phyloP scores from a whole-genome alignment of 176 grass and related monocot genomes.

The Elymus sibiricus region DNA sequence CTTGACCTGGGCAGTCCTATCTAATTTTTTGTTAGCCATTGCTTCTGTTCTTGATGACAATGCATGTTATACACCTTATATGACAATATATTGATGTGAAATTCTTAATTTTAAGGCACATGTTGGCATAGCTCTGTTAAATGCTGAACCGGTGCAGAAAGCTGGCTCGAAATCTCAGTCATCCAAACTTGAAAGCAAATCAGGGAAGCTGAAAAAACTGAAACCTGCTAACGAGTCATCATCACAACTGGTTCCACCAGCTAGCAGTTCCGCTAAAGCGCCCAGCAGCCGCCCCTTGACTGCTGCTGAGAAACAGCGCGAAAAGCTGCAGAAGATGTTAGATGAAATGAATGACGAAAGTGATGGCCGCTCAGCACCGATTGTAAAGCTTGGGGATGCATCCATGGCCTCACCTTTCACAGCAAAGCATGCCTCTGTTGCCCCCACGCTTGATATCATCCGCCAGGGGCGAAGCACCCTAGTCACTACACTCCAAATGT shows the following conservation, averaged over 20 bases:
- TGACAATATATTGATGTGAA: conserved; percentile 10
- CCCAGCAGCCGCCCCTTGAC: conserved; percentile 54
- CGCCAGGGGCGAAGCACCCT: conserved; percentile 92
- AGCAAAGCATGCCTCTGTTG: conserved; percentile 94
- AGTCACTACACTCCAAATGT: conserved; percentile 99
- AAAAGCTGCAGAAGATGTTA: conserved; percentile 90
- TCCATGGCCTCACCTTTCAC: conserved; percentile 99
- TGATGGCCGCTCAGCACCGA: conserved; percentile 62
- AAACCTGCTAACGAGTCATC: conserved; percentile 55
- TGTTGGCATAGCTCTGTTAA: conserved; percentile 90
- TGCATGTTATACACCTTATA: neutral
- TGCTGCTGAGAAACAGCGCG: conserved; percentile 74
- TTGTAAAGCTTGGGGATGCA: conserved; percentile 97
- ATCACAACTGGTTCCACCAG: conserved; percentile 30
- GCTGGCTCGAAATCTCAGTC: conserved; percentile 45
- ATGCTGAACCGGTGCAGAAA: conserved; percentile 73
- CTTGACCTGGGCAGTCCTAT: neutral
- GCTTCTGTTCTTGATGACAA: neutral
- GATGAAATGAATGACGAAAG: conserved; percentile 94
- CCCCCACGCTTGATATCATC: conserved; percentile 93
- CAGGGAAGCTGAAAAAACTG: conserved; percentile 65
- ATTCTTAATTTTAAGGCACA: conserved; percentile 63
- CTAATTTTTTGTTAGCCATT: neutral
- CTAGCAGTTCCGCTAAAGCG: conserved; percentile 41
- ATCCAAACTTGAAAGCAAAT: conserved; percentile 78